Conservation (phyloP, 768 basidiomycete species). For the Russula vinacea region DNA sequence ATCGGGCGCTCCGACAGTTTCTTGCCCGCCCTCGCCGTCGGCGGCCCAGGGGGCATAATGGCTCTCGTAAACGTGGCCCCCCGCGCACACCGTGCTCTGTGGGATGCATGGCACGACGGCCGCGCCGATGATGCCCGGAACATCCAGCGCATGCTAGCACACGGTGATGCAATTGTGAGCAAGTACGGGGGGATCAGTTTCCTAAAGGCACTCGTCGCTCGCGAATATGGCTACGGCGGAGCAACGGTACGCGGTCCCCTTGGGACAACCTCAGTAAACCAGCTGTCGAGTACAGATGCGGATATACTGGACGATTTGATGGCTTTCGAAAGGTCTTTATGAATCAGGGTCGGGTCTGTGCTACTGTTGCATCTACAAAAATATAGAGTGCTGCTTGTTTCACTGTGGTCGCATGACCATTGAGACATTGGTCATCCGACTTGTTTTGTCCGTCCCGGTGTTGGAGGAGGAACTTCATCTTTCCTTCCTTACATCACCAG, state of each 20-base stretch:
- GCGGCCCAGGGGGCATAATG: constrained; percentile 63
- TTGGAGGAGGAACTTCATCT: no score
- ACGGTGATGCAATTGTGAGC: constrained; percentile 62
- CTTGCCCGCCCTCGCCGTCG: constrained; percentile 56
- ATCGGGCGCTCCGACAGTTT: constrained; percentile 74
- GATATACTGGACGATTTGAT: constrained; percentile 35
- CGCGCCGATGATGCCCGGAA: constrained; percentile 57
- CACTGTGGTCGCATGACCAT: no score
- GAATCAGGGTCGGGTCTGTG: background rate
- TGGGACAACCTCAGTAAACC: constrained; percentile 26
- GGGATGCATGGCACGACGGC: constrained; percentile 35
- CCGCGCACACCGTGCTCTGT: constrained; percentile 18
- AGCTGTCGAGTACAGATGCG: constrained; percentile 28
- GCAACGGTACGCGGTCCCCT: constrained; percentile 36
- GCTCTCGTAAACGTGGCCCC: constrained; percentile 56
- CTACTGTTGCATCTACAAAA: background rate
- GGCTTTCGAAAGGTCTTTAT: constrained; percentile 35
- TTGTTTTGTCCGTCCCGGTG: no score
- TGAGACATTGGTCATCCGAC: no score
- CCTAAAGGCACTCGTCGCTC: constrained; percentile 59
- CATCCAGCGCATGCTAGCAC: constrained; percentile 58
- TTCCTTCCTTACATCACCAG: no score
- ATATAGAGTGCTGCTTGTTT: background rate
- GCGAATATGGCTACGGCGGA: constrained; percentile 62
- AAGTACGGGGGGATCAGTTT: constrained; percentile 67